These are phyloP conservation scores for Mycena floridula DNA, from an alignment of 768 basidiomycete species.

Conservation along the genomic window DNA sequence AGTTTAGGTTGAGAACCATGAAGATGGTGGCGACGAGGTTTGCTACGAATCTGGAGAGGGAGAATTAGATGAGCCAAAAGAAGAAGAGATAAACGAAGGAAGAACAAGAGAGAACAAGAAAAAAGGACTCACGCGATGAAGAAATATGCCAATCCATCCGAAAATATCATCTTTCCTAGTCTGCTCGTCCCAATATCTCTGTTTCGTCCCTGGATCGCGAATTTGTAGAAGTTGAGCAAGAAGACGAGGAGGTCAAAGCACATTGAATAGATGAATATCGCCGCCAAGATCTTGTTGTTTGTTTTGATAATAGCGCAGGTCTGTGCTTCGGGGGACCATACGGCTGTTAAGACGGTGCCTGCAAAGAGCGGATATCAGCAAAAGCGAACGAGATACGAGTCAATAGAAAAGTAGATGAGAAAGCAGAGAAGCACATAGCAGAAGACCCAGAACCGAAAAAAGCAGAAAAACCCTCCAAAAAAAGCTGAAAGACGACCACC, in stretches of 20 bases:
- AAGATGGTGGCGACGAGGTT: conserved; percentile 59
- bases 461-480: too few relatives aligned
- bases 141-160: conserved; percentile 71
- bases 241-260: conserved; percentile 62
- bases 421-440: too few relatives aligned
- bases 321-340: conserved; percentile 36
- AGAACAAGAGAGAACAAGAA: conserved; percentile 6
- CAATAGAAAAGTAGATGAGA: too few relatives aligned
- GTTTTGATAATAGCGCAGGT: conserved; percentile 58
- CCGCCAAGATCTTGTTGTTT: conserved; percentile 52
- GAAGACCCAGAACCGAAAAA: too few relatives aligned
- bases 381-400: too few relatives aligned
- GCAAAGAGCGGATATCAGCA: background rate
- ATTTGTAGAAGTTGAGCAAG: conserved; percentile 54
- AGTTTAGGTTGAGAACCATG: conserved; percentile 63
- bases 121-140: conserved; percentile 56
- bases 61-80: conserved; percentile 2
- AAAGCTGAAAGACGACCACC: too few relatives aligned
- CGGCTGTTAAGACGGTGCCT: conserved; percentile 58
- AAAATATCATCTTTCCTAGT: conserved; percentile 60
- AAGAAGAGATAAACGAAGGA: background rate
- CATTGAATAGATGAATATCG: conserved; percentile 73
- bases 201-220: conserved; percentile 31
- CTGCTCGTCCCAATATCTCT: conserved; percentile 39
- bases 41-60: conserved; percentile 47